Conservation (phyloP, 116 monocot genomes). For the Iris pallida region DNA sequence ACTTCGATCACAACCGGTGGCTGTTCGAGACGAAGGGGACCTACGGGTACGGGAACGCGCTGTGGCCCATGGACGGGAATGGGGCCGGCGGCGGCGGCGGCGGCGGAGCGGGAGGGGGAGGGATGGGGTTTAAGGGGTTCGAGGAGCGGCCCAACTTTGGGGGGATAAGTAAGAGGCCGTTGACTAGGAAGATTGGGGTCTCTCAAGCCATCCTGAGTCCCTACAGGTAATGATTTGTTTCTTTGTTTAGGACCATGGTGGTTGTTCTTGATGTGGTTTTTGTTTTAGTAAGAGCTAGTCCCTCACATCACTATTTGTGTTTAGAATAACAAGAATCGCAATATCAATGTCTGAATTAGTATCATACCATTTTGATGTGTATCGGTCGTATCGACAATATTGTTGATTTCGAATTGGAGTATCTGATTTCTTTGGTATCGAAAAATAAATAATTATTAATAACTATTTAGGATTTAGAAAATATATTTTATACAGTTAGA, state of each 20-base stretch:
- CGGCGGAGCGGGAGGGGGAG: constrained; percentile 22
- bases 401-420: too few species aligned
- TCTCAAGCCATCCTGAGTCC: constrained; percentile 95
- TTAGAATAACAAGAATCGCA: too few species aligned
- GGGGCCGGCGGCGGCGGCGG: constrained; percentile 23
- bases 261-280: background rate
- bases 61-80: constrained; percentile 81
- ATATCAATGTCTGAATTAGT: too few species aligned
- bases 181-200: constrained; percentile 76
- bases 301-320: background rate
- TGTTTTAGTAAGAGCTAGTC: background rate
- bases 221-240: constrained; percentile 55
- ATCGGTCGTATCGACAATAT: too few species aligned
- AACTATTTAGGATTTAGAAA: too few species aligned
- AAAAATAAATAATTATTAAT: too few species aligned
- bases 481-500: too few species aligned
- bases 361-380: too few species aligned
- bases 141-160: constrained; percentile 76
- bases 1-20: constrained; percentile 91
- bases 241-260: background rate
- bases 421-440: too few species aligned
- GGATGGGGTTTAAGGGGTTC: constrained; percentile 47
- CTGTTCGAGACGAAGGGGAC: constrained; percentile 96
- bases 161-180: constrained; percentile 42
- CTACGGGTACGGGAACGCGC: constrained; percentile 92